Evolutionary conservation across 768 basidiomycete species (phyloP).

Genomic region (Clitopilus passeckerianus): DNA sequence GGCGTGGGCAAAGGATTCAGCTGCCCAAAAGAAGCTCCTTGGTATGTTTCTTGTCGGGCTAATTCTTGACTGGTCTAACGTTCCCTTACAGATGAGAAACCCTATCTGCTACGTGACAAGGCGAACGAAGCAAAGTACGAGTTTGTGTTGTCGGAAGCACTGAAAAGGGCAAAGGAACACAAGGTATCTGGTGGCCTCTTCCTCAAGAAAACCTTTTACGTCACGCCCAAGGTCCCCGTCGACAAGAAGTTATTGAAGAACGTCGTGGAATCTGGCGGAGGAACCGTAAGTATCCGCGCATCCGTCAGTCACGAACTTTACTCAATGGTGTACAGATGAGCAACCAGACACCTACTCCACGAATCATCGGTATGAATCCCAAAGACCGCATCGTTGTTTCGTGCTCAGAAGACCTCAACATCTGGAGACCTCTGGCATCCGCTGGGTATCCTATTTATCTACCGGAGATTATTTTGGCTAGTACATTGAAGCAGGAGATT

Average conservation of each 20-base stretch:
- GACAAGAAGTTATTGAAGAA: constrained; percentile 61
- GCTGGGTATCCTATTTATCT: constrained; percentile 55
- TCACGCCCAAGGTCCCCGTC: constrained; percentile 61
- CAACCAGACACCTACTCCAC: constrained; percentile 47
- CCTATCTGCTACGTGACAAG: constrained; percentile 57
- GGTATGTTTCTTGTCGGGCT: constrained; percentile 38
- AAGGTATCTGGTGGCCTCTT: constrained; percentile 47
- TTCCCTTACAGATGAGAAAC: constrained; percentile 47
- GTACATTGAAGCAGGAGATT: constrained; percentile 60
- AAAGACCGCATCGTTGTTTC: constrained; percentile 59
- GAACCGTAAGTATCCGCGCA: constrained; percentile 42
- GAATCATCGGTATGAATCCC: constrained; percentile 45
- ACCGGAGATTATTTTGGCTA: constrained; percentile 61
- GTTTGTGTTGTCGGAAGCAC: constrained; percentile 57
- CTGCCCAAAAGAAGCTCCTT: constrained; percentile 50
- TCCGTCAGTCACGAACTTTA: background rate
- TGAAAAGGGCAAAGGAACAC: constrained; percentile 50
- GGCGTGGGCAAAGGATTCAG: constrained; percentile 65
- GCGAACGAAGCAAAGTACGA: constrained; percentile 61
- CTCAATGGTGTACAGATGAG: constrained; percentile 25
- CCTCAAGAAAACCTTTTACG: constrained; percentile 63
- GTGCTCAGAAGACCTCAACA: constrained; percentile 52
- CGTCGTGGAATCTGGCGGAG: constrained; percentile 67
- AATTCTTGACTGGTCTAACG: background rate
- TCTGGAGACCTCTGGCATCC: constrained; percentile 58